phyloP scores from a whole-genome alignment of 2,329 filamentous ascomycete species.

The Aspergillus pseudoglaucus region DNA sequence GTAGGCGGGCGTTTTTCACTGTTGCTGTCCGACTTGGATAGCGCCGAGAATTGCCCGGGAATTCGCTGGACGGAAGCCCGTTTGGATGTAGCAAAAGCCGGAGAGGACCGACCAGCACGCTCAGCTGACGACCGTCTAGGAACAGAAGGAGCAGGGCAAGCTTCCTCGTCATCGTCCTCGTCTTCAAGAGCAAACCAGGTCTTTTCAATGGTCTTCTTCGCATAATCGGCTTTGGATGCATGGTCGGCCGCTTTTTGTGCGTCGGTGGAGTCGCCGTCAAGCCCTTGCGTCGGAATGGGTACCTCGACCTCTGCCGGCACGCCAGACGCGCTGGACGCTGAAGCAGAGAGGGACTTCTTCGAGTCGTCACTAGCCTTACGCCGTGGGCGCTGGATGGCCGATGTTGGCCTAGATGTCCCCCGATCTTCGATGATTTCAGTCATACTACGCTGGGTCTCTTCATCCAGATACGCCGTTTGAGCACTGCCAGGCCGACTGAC shows the following conservation, averaged over 20 bases:
- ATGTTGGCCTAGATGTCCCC: conserved; percentile 20
- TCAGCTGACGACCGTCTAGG: background rate
- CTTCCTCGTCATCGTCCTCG: background rate
- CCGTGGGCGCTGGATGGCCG: conserved; percentile 23
- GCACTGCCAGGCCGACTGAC: conserved; percentile 16
- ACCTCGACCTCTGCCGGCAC: conserved; percentile 13
- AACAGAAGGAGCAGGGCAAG: background rate
- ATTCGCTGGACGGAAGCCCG: conserved; percentile 39
- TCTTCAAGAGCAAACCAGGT: background rate
- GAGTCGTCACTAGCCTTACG: conserved; percentile 22
- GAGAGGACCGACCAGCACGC: background rate
- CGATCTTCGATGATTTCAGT: conserved; percentile 27
- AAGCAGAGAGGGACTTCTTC: conserved; percentile 12
- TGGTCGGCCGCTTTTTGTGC: conserved; percentile 4
- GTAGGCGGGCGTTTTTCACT: conserved; percentile 34
- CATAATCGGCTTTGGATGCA: background rate
- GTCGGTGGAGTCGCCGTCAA: conserved; percentile 9
- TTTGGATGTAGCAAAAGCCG: conserved; percentile 13
- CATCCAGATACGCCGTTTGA: conserved; percentile 15
- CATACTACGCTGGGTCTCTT: background rate
- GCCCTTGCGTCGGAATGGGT: conserved; percentile 22
- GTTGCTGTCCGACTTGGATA: conserved; percentile 30
- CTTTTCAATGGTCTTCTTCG: background rate
- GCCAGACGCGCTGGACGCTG: conserved; percentile 15
- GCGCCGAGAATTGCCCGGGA: conserved; percentile 24